A percentile compares a stretch with the other conserved stretches of the same genome.
These are phyloP conservation scores for Zoysia pacifica DNA, from an alignment of 176 grass and related monocot genomes.

Conservation along the genomic window DNA sequence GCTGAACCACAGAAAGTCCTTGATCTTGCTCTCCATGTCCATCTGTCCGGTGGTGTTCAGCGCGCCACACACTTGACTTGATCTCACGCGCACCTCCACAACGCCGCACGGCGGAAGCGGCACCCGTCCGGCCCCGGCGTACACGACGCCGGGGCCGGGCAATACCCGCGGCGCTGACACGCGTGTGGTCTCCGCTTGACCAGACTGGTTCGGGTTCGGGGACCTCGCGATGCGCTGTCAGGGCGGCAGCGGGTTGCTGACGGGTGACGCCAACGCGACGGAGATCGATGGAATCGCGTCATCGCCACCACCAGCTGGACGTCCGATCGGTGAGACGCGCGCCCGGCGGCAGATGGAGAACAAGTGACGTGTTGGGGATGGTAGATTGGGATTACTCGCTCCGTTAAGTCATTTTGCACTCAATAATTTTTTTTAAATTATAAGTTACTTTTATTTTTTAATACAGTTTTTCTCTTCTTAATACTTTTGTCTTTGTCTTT, in stretches of 20 bases:
- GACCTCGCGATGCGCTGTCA: conserved; percentile 2
- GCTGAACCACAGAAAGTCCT: neutral
- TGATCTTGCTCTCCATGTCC: neutral
- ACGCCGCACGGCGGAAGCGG: neutral
- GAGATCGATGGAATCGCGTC: neutral
- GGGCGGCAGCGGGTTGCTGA: neutral
- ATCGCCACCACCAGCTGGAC: no score
- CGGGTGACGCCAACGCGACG: conserved; percentile 4
- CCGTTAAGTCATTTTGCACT: no score
- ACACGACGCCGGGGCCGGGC: neutral
- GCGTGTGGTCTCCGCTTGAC: conserved; percentile 24
- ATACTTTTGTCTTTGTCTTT: no score
- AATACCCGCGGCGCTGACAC: conserved; percentile 12
- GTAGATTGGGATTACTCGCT: neutral
- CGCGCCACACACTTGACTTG: no score
- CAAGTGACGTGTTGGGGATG: neutral
- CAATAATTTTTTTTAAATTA: no score
- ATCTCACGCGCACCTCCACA: no score
- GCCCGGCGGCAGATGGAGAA: neutral
- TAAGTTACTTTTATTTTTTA: no score
- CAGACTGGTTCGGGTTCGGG: neutral
- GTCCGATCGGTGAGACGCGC: no score
- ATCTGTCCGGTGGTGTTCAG: neutral
- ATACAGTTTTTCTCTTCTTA: no score
- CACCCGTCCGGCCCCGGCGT: neutral